Conservation (phyloP, 305 asterid genomes). For the Plantago coronopus region DNA sequence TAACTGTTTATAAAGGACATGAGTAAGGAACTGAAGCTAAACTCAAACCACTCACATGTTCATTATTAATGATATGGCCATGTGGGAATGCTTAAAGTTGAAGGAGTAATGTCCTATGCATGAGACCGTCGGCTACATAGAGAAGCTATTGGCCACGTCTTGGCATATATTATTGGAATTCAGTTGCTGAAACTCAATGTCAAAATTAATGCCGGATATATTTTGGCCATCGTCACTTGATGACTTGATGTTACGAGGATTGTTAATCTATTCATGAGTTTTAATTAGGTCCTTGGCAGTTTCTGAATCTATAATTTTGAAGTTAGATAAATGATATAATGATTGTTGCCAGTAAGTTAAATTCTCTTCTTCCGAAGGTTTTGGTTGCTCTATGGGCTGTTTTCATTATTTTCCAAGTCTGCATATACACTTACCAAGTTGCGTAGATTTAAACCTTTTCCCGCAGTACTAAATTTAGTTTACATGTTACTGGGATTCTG, state of each 20-base stretch:
- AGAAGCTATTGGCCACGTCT: neutral
- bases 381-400: slow-evolving; percentile 6
- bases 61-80: too few species aligned
- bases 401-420: neutral
- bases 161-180: neutral
- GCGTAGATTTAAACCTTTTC: neutral
- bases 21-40: too few species aligned
- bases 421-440: neutral
- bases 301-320: neutral
- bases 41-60: too few species aligned
- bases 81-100: too few species aligned
- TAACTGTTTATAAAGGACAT: too few species aligned
- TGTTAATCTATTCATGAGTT: neutral
- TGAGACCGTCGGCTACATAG: too few species aligned
- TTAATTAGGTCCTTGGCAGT: too few species aligned
- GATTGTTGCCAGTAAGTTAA: slow-evolving; percentile 96
- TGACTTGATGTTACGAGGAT: too few species aligned
- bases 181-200: neutral
- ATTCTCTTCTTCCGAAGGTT: neutral
- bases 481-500: neutral
- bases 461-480: neutral
- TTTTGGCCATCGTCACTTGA: slow-evolving; percentile 3
- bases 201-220: neutral
- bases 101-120: too few species aligned
- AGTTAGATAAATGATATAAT: slow-evolving; percentile 68